Evolutionary conservation across 345 rosid species (phyloP).

Genomic region (Syzygium oleosum): DNA sequence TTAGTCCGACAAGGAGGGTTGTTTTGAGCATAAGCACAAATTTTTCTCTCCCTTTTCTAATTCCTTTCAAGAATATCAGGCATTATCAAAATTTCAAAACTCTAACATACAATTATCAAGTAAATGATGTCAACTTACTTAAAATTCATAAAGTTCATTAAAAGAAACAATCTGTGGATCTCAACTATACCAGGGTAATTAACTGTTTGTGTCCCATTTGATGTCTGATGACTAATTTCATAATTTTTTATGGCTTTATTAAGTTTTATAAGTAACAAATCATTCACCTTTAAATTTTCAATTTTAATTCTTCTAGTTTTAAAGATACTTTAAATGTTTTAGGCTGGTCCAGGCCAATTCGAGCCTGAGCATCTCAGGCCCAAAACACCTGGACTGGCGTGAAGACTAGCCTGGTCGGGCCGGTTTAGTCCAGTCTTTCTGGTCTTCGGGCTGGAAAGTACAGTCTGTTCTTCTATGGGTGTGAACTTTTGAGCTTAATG

Average conservation of each 20-base stretch:
- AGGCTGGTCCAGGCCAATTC: background rate
- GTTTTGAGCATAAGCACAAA: background rate
- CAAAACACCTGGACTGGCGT: background rate
- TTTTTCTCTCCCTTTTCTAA: background rate
- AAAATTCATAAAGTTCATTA: no score
- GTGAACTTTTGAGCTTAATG: background rate
- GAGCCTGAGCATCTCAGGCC: background rate
- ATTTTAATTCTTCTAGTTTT: background rate
- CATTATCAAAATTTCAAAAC: background rate
- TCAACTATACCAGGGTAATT: no score
- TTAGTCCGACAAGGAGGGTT: background rate
- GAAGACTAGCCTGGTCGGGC: background rate
- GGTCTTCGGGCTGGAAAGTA: background rate
- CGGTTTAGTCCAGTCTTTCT: background rate
- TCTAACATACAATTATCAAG: background rate
- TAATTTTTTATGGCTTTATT: no score
- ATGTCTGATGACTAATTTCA: no score
- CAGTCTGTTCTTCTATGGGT: background rate
- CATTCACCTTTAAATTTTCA: no score
- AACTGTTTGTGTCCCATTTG: no score
- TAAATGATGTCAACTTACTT: background rate
- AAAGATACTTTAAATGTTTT: background rate
- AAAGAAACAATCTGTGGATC: no score
- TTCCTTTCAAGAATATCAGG: background rate
- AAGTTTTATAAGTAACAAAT: no score